phyloP scores from a whole-genome alignment of 1,284 basidiomycete species.

The Trichosporon coremiiforme region DNA sequence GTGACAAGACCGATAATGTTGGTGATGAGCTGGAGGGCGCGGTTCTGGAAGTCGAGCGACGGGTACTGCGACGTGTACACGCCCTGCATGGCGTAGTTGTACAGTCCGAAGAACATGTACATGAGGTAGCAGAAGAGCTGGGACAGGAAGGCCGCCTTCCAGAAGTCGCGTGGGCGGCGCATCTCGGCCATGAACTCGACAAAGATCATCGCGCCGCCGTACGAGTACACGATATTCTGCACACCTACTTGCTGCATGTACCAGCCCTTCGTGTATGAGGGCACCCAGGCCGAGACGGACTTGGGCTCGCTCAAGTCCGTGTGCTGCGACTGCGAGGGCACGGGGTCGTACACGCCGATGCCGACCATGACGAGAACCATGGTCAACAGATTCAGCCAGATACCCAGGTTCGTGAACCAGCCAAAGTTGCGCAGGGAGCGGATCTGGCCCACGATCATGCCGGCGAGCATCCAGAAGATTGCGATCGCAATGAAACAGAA shows the following conservation, averaged over 20 bases:
- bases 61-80: conserved; percentile 64
- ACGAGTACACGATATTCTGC: conserved; percentile 58
- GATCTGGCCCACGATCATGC: conserved; percentile 24
- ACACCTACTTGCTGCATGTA: conserved; percentile 57
- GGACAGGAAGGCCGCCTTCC: conserved; percentile 66
- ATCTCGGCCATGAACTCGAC: conserved; percentile 70
- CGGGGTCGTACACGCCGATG: conserved; percentile 48
- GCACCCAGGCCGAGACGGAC: conserved; percentile 58
- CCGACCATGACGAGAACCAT: conserved; percentile 26
- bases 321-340: conserved; percentile 57
- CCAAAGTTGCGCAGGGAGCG: conserved; percentile 28
- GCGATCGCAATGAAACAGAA: conserved; percentile 28
- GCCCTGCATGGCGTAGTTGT: conserved; percentile 62
- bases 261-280: conserved; percentile 54
- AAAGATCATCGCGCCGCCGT: conserved; percentile 63
- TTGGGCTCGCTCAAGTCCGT: conserved; percentile 57
- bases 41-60: conserved; percentile 64
- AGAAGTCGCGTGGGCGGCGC: conserved; percentile 70
- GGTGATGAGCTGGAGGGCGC: conserved; percentile 57
- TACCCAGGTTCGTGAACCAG: conserved; percentile 24
- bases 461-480: conserved; percentile 21
- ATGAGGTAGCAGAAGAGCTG: conserved; percentile 64
- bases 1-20: conserved; percentile 58
- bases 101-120: conserved; percentile 58
- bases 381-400: conserved; percentile 21